Conservation (phyloP, 2,329 filamentous ascomycete genomes). For the Xylaria sp. region DNA sequence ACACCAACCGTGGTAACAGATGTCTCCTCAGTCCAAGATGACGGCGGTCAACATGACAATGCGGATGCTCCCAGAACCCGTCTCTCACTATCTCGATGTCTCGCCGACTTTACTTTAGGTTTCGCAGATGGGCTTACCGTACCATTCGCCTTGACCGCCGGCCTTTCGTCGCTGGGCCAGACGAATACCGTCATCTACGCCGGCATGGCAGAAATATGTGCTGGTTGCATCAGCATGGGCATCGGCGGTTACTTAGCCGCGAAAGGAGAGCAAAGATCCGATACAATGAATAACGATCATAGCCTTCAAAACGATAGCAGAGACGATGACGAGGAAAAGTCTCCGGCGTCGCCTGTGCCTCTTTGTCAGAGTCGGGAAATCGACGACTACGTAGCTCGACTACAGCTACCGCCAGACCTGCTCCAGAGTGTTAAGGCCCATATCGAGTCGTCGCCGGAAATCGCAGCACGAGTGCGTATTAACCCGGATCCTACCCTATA, state of each 20-base stretch:
- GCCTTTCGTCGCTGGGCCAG: slow-evolving; percentile 72
- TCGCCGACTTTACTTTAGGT: slow-evolving; percentile 76
- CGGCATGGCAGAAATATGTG: slow-evolving; percentile 78
- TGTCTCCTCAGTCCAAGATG: not conserved
- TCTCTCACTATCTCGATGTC: slow-evolving; percentile 47
- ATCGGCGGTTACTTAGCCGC: slow-evolving; percentile 78
- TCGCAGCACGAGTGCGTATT: slow-evolving; percentile 23
- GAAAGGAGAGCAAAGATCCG: slow-evolving; percentile 57
- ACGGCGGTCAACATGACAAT: not conserved
- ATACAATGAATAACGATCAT: not conserved
- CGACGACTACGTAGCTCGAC: slow-evolving; percentile 42
- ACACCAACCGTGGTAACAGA: slow-evolving; percentile 18
- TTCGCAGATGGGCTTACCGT: slow-evolving; percentile 83
- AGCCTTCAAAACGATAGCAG: slow-evolving; percentile 5
- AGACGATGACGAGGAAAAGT: slow-evolving; percentile 51
- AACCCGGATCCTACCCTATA: slow-evolving; percentile 5
- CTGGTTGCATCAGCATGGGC: slow-evolving; percentile 81
- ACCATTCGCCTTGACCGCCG: slow-evolving; percentile 81
- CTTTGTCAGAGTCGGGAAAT: slow-evolving; percentile 1
- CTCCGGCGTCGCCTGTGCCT: not conserved
- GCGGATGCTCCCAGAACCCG: not conserved
- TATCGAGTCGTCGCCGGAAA: slow-evolving; percentile 33
- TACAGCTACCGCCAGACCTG: slow-evolving; percentile 43
- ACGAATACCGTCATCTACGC: slow-evolving; percentile 75
- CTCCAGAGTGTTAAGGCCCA: slow-evolving; percentile 41